Conservation (phyloP, 441 rosid species). For the Macaranga tanarius region DNA sequence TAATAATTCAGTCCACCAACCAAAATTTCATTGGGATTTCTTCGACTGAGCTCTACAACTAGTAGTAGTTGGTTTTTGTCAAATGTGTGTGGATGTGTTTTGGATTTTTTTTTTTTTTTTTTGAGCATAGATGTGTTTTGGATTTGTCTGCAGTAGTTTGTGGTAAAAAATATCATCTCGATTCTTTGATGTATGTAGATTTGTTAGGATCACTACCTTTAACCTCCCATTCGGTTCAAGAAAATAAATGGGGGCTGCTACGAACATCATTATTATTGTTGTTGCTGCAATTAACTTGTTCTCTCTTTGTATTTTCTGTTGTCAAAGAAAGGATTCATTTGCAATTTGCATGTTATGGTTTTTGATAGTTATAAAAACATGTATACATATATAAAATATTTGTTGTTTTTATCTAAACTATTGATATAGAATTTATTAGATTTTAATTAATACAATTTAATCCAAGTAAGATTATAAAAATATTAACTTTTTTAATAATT, state of each 20-base stretch:
- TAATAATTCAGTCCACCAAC: conserved; percentile 35
- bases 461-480: no score
- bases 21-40: conserved; percentile 89
- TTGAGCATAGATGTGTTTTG: no score
- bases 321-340: conserved; percentile 23
- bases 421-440: no score
- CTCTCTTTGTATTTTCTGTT: conserved; percentile 9
- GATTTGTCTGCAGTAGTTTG: conserved; percentile 44
- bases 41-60: conserved; percentile 48
- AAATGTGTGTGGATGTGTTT: conserved; percentile 61
- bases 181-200: conserved; percentile 91
- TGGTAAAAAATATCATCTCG: conserved; percentile 33
- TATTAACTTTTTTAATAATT: no score
- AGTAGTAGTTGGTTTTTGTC: not conserved
- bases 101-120: conserved; percentile 34
- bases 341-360: conserved; percentile 25
- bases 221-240: conserved; percentile 37
- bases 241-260: conserved; percentile 46
- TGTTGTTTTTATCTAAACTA: no score
- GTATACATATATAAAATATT: no score
- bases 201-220: conserved; percentile 41
- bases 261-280: conserved; percentile 26
- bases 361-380: conserved; percentile 11
- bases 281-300: conserved; percentile 18
- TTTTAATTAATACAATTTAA: no score